A percentile compares a stretch with the other conserved stretches of the same genome.
phyloP scores from a whole-genome alignment of 352 stramenopile genomes.

The Pythium vanterpoolii region DNA sequence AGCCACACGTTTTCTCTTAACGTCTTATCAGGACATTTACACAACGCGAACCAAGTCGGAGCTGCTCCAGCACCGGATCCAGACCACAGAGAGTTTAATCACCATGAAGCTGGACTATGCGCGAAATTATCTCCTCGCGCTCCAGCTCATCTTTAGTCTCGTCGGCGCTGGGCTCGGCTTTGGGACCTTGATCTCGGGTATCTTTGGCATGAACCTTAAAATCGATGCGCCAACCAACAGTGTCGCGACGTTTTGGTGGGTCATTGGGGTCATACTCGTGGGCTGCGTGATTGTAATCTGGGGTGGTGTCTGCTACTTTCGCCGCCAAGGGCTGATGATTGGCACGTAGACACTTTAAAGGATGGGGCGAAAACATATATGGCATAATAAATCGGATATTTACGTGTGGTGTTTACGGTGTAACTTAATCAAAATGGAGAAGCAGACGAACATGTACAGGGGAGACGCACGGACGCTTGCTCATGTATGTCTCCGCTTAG shows the following conservation, averaged over 20 bases:
- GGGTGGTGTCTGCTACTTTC: slow-evolving; percentile 28
- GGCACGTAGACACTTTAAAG: slow-evolving; percentile 12
- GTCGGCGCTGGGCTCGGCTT: slow-evolving; percentile 31
- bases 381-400: background rate
- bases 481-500: background rate
- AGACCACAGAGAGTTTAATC: slow-evolving; percentile 34
- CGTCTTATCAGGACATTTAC: slow-evolving; percentile 29
- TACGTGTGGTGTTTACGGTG: background rate
- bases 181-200: slow-evolving; percentile 36
- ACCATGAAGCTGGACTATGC: slow-evolving; percentile 51
- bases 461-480: background rate
- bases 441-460: background rate
- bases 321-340: slow-evolving; percentile 25
- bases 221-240: slow-evolving; percentile 25
- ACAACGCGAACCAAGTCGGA: slow-evolving; percentile 30
- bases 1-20: background rate
- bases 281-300: slow-evolving; percentile 22
- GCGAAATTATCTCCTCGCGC: slow-evolving; percentile 45
- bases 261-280: slow-evolving; percentile 26
- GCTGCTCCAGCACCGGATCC: slow-evolving; percentile 32
- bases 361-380: background rate
- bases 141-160: slow-evolving; percentile 45
- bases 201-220: slow-evolving; percentile 50
- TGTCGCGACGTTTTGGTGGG: slow-evolving; percentile 30
- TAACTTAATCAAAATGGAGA: background rate